Percentiles rank a stretch among this genome's conserved stretches.
Evolutionary conservation across 768 basidiomycete species (phyloP).

Genomic region (Dioszegia hungarica): DNA sequence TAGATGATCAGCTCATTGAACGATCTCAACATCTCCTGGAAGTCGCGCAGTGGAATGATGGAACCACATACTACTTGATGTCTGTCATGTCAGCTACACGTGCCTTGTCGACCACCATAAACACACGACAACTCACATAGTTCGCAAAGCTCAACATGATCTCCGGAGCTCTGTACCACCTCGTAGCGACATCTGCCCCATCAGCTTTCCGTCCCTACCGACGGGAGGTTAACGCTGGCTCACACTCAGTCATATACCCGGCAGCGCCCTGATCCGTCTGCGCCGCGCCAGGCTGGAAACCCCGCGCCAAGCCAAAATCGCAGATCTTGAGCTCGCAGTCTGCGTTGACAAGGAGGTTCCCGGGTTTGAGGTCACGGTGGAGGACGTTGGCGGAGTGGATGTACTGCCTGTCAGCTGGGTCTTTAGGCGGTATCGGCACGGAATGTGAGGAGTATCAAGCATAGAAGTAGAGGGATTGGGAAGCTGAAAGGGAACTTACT

Average conservation of each 20-base stretch:
- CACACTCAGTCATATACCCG: slow-evolving; percentile 99
- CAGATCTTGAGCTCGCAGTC: slow-evolving; percentile 81
- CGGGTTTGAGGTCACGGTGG: slow-evolving; percentile 88
- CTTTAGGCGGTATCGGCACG: background rate
- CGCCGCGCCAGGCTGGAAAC: slow-evolving; percentile 71
- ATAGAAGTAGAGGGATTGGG: background rate
- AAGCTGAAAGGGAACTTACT: slow-evolving; percentile 50
- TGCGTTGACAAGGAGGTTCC: slow-evolving; percentile 92
- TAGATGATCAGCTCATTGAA: slow-evolving; percentile 48
- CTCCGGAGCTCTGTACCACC: slow-evolving; percentile 98
- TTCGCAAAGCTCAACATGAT: slow-evolving; percentile 79
- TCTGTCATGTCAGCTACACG: slow-evolving; percentile 19
- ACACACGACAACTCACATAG: slow-evolving; percentile 52
- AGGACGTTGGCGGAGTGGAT: slow-evolving; percentile 98
- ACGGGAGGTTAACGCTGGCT: slow-evolving; percentile 5
- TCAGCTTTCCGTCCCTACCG: background rate
- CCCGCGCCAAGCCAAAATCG: slow-evolving; percentile 94
- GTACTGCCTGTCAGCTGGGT: slow-evolving; percentile 52
- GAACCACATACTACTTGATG: slow-evolving; percentile 51
- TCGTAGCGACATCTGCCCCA: slow-evolving; percentile 64
- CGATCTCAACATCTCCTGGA: no score
- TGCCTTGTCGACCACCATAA: slow-evolving; percentile 15
- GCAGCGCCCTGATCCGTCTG: slow-evolving; percentile 54
- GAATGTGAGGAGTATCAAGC: background rate
- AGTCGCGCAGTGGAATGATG: no score